Conservation (phyloP, 148 eudicot species). For the Heliamphora exappendiculata region DNA sequence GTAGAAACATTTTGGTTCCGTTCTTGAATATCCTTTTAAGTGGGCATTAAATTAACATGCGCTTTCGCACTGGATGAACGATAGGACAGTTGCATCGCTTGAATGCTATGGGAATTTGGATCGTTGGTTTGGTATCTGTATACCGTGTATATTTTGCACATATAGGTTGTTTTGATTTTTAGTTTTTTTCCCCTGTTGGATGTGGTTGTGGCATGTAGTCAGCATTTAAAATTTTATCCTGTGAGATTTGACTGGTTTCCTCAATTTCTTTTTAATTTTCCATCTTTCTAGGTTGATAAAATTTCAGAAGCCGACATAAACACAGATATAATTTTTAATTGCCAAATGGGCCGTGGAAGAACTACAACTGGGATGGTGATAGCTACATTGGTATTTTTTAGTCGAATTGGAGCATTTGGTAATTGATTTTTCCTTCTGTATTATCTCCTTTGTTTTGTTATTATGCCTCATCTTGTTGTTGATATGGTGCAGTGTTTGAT, state of each 20-base stretch:
- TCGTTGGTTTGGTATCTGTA: background rate
- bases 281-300: slow-evolving; percentile 53
- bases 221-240: slow-evolving; percentile 7
- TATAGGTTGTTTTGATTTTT: background rate
- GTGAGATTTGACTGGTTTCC: slow-evolving; percentile 11
- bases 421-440: slow-evolving; percentile 14
- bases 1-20: background rate
- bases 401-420: slow-evolving; percentile 90
- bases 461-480: background rate
- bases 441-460: background rate
- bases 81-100: background rate
- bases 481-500: background rate
- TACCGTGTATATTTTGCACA: background rate
- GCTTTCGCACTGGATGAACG: background rate
- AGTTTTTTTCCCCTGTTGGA: background rate
- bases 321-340: slow-evolving; percentile 78
- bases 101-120: background rate
- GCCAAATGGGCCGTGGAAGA: slow-evolving; percentile 99
- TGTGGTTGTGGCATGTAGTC: slow-evolving; percentile 1
- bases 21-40: background rate
- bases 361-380: slow-evolving; percentile 99
- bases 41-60: background rate
- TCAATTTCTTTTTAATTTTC: slow-evolving; percentile 3
- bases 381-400: slow-evolving; percentile 79
- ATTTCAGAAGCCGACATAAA: slow-evolving; percentile 59